Evolutionary conservation across 2,329 filamentous ascomycete genomes (phyloP).

Genomic region (Botrytis sinoallii): DNA sequence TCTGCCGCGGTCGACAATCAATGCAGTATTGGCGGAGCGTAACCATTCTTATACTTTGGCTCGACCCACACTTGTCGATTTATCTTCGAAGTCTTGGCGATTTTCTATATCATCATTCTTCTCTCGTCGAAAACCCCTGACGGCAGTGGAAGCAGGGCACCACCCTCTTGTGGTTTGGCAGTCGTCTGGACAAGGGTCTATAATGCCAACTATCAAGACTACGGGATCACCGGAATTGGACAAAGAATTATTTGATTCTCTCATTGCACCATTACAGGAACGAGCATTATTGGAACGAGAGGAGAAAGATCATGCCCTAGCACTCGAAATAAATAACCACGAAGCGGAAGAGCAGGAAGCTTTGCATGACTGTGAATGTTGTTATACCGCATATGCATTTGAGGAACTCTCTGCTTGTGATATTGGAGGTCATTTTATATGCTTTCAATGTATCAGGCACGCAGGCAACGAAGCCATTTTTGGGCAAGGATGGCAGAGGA

Average conservation of each 20-base stretch:
- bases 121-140: conserved; percentile 57
- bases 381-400: conserved; percentile 67
- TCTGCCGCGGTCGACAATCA: conserved; percentile 69
- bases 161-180: conserved; percentile 64
- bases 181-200: conserved; percentile 52
- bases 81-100: conserved; percentile 74
- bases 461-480: conserved; percentile 85
- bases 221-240: conserved; percentile 66
- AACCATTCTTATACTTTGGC: conserved; percentile 77
- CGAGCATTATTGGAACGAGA: conserved; percentile 46
- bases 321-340: conserved; percentile 52
- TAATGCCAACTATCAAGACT: conserved; percentile 59
- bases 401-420: conserved; percentile 71
- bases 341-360: conserved; percentile 57
- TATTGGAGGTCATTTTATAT: conserved; percentile 67
- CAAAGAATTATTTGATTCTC: conserved; percentile 56
- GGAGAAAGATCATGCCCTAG: conserved; percentile 51
- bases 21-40: conserved; percentile 74
- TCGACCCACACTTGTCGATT: conserved; percentile 62
- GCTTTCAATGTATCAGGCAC: conserved; percentile 77
- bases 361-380: conserved; percentile 73
- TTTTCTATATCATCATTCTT: conserved; percentile 71
- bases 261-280: conserved; percentile 53
- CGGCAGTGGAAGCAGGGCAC: conserved; percentile 53
- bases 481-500: conserved; percentile 86